Evolutionary conservation across 1,139 yeast genomes (phyloP).

Genomic region (Suhomyces atakaporum): DNA sequence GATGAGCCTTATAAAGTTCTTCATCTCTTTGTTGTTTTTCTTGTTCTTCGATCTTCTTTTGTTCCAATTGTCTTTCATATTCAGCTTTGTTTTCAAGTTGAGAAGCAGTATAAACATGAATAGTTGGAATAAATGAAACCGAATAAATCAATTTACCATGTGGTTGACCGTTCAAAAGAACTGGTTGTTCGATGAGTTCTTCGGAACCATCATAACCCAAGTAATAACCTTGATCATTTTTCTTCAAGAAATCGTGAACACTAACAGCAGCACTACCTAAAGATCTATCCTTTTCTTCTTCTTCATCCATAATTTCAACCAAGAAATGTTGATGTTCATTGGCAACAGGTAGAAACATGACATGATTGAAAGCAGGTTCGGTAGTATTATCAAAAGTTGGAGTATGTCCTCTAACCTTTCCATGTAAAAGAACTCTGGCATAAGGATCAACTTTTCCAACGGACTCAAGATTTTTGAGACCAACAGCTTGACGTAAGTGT

Average conservation of each 20-base stretch:
- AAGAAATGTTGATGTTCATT: constrained; percentile 61
- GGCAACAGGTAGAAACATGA: constrained; percentile 62
- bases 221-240: constrained; percentile 43
- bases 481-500: constrained; percentile 55
- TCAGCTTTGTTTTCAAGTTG: constrained; percentile 48
- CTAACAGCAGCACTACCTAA: constrained; percentile 61
- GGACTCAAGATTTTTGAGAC: constrained; percentile 59
- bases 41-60: constrained; percentile 38
- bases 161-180: constrained; percentile 44
- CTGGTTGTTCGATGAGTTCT: constrained; percentile 46
- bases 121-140: constrained; percentile 62
- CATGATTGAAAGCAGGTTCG: constrained; percentile 59
- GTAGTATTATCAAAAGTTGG: constrained; percentile 54
- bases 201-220: constrained; percentile 55
- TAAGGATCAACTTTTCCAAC: constrained; percentile 78
- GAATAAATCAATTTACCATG: constrained; percentile 58
- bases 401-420: constrained; percentile 58
- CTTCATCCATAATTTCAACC: constrained; percentile 65
- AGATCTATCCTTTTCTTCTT: constrained; percentile 62
- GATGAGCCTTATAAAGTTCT: constrained; percentile 55
- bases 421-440: constrained; percentile 57
- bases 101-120: constrained; percentile 59
- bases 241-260: constrained; percentile 51
- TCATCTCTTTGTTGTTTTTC: constrained; percentile 42
- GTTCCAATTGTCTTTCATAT: constrained; percentile 30